phyloP scores from a whole-genome alignment of 2,329 filamentous ascomycete genomes.

The Tolypocladium endophyticum region DNA sequence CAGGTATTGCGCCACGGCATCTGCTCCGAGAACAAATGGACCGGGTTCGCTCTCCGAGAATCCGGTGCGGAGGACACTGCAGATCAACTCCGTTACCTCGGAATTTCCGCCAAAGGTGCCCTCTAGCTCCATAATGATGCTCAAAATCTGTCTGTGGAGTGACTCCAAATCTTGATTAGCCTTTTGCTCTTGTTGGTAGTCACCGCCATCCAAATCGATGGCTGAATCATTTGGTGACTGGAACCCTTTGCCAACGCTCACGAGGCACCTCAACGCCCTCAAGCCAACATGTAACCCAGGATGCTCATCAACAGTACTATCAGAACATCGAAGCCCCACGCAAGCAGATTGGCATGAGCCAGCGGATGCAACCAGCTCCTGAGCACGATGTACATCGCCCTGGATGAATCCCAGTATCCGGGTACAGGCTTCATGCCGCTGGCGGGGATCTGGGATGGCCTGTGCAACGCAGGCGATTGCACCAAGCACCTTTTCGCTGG shows the following conservation, averaged over 20 bases:
- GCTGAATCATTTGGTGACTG: constrained; percentile 57
- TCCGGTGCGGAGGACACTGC: constrained; percentile 60
- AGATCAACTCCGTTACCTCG: constrained; percentile 63
- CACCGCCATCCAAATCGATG: constrained; percentile 52
- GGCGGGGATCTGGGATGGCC: constrained; percentile 49
- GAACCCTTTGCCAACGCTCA: constrained; percentile 60
- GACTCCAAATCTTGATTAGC: constrained; percentile 10
- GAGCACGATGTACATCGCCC: constrained; percentile 33
- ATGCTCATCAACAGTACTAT: constrained; percentile 27
- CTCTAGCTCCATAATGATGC: constrained; percentile 36
- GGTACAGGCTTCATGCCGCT: constrained; percentile 42
- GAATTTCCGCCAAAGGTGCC: constrained; percentile 44
- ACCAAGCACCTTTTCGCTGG: constrained; percentile 63
- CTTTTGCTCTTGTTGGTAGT: constrained; percentile 10
- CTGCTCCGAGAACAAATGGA: constrained; percentile 64
- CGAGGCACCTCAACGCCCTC: constrained; percentile 55
- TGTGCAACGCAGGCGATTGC: constrained; percentile 69
- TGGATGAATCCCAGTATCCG: constrained; percentile 52
- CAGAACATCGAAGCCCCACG: constrained; percentile 13
- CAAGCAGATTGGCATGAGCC: constrained; percentile 10
- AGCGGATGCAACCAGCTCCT: constrained; percentile 9
- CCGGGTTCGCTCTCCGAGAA: constrained; percentile 66
- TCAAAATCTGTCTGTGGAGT: constrained; percentile 36
- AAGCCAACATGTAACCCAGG: constrained; percentile 36
- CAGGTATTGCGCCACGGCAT: constrained; percentile 57